Conservation (phyloP, 2,329 filamentous ascomycete species). For the Colletotrichum lupini region DNA sequence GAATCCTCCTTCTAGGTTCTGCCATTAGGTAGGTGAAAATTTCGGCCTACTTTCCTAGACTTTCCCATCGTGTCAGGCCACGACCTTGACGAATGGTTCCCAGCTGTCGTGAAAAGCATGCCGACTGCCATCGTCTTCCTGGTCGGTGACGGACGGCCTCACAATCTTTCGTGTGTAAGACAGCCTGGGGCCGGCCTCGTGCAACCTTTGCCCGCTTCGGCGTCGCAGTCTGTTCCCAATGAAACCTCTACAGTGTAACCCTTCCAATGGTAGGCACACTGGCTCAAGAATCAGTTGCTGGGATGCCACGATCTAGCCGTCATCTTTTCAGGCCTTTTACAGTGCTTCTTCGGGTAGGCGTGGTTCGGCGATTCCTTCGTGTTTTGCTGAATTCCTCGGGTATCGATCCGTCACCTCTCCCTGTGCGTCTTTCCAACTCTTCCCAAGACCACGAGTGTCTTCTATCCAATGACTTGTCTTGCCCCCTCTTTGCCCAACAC, state of each 20-base stretch:
- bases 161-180: not conserved
- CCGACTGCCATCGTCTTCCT: not conserved
- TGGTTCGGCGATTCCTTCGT: not conserved
- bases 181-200: conserved; percentile 1
- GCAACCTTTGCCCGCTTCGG: not conserved
- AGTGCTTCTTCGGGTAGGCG: not conserved
- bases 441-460: not conserved
- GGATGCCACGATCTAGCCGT: conserved; percentile 15
- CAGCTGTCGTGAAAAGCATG: not conserved
- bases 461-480: conserved; percentile 78
- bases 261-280: not conserved
- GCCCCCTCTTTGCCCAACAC: conserved; percentile 96
- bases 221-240: conserved; percentile 2
- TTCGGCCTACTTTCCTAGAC: not conserved
- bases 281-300: not conserved
- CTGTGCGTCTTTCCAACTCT: conserved; percentile 22
- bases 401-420: conserved; percentile 26
- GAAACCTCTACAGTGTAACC: not conserved
- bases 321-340: not conserved
- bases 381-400: conserved; percentile 18
- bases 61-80: not conserved
- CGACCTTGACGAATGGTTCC: not conserved
- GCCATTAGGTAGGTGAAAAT: not conserved
- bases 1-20: not conserved
- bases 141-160: not conserved